phyloP scores from a whole-genome alignment of 805 yeast genomes.

The Saccharomycopsis amapae region DNA sequence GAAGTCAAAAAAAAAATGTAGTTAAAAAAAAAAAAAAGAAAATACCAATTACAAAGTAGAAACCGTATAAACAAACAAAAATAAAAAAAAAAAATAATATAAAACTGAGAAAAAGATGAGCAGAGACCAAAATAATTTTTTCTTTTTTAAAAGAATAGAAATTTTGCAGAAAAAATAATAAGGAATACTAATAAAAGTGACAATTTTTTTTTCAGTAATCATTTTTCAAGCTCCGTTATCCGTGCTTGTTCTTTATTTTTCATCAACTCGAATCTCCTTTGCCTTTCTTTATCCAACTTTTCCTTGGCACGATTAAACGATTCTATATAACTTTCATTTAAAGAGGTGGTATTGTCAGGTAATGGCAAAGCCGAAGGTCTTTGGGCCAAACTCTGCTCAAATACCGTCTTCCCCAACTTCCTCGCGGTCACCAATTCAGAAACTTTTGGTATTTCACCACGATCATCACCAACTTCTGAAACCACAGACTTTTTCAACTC shows the following conservation, averaged over 20 bases:
- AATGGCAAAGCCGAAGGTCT: conserved; percentile 19
- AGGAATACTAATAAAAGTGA: no score
- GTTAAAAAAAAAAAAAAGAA: no score
- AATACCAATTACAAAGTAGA: no score
- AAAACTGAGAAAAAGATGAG: no score
- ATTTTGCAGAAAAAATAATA: no score
- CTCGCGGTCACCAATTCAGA: conserved; percentile 19
- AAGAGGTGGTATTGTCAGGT: conserved; percentile 12
- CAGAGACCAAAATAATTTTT: no score
- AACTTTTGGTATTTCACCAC: conserved; percentile 17
- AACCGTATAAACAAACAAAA: no score
- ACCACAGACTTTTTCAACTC: conserved; percentile 1
- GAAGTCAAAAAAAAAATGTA: no score
- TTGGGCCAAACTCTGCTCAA: conserved; percentile 19
- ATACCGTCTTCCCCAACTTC: conserved; percentile 16
- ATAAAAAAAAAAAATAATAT: no score
- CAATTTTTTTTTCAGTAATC: no score
- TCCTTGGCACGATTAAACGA: conserved; percentile 18
- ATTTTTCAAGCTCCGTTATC: no score
- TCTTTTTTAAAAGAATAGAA: no score
- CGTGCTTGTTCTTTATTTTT: neutral
- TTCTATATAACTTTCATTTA: conserved; percentile 18
- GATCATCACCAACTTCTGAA: neutral
- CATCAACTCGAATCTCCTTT: neutral
- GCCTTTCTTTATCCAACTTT: conserved; percentile 6